Conservation (phyloP, 2,329 filamentous ascomycete genomes). For the Colletotrichum sp. region DNA sequence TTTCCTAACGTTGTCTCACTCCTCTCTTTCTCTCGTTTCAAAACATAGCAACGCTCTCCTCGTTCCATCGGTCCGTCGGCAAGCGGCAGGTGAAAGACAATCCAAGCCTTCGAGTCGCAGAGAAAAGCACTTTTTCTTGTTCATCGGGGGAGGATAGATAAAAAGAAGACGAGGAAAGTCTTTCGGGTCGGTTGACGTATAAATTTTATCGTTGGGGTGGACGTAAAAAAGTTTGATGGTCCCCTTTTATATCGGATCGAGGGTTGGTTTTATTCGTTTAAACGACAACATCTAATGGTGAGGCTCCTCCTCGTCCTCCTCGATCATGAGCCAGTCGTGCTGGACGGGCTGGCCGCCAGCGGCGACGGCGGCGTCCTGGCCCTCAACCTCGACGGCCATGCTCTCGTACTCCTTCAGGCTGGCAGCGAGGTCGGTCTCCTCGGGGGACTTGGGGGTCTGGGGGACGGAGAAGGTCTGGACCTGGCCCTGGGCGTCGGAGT, state of each 20-base stretch:
- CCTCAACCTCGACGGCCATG: constrained; percentile 94
- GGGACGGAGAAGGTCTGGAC: constrained; percentile 87
- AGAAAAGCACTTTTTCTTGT: constrained; percentile 13
- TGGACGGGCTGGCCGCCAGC: constrained; percentile 61
- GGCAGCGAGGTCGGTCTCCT: constrained; percentile 90
- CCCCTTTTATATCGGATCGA: background rate
- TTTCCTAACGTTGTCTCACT: background rate
- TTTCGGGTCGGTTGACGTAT: background rate
- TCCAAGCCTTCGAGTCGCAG: background rate
- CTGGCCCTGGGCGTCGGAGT: constrained; percentile 85
- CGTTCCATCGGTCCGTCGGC: constrained; percentile 5
- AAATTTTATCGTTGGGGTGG: background rate
- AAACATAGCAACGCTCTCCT: constrained; percentile 1
- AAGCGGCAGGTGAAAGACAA: background rate
- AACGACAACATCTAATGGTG: constrained; percentile 48
- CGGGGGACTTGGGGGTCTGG: constrained; percentile 83
- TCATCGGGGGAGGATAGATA: background rate
- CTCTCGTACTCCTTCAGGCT: constrained; percentile 94
- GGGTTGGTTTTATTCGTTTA: background rate
- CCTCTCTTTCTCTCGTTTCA: background rate
- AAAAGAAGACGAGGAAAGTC: background rate
- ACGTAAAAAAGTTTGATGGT: background rate
- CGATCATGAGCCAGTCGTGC: constrained; percentile 83
- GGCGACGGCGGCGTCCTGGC: constrained; percentile 71
- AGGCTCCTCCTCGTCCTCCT: constrained; percentile 62